Base-by-base conservation (phyloP, 805 yeast genomes). In the Ogataea siamensis region DNA sequence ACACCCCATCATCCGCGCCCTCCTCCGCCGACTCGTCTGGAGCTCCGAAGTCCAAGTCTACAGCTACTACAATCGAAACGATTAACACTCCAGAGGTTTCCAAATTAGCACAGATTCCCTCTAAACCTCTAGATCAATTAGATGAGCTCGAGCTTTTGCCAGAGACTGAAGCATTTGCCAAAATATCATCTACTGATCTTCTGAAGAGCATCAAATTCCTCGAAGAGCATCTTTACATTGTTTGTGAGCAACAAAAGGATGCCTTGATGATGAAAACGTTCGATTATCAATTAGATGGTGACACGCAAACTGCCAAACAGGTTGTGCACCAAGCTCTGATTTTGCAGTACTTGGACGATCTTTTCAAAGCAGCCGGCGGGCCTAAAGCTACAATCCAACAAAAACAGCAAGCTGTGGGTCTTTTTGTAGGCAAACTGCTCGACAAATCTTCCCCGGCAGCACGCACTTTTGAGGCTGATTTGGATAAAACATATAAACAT, bases 181-280 rank as follows among this genome's bases (percentile, higher is more conserved):
- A 72, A 30, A 71, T 89, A 17, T 64, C 78, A 1, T 47, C 60
- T 3, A 63, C 66, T 13, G 70, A 82, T 32, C 67, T 76, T 28
- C 53, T 62, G n/a, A 59, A 64, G 37, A 68, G 81, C 50, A 72
- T 78, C 46, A 64, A 63, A 34, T 79, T 67, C 60, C 64, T 84
- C 47, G 65, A 70, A 30, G 58, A 56, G 58, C 86, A 82, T 60
- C 76, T 85, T 26, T 69, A 73, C 41, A 85, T 93, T 40, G 77
- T 89, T 34, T 77, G 78, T 4, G 87, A 83, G 47, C 80, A 80
- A 45, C 97, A 93, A 58, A 87, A 89, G 56, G 98, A 93, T 60
- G 87, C 95, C 0, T 74, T 93, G 42, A 70, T 89, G 57, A 89
- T 91, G 96, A 81, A 82, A 14, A 94, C 97, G 0, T 93, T 93